A percentile compares a stretch with the other conserved stretches of the same genome.
phyloP scores from a whole-genome alignment of 768 basidiomycete species.

The Trametes cingulata region DNA sequence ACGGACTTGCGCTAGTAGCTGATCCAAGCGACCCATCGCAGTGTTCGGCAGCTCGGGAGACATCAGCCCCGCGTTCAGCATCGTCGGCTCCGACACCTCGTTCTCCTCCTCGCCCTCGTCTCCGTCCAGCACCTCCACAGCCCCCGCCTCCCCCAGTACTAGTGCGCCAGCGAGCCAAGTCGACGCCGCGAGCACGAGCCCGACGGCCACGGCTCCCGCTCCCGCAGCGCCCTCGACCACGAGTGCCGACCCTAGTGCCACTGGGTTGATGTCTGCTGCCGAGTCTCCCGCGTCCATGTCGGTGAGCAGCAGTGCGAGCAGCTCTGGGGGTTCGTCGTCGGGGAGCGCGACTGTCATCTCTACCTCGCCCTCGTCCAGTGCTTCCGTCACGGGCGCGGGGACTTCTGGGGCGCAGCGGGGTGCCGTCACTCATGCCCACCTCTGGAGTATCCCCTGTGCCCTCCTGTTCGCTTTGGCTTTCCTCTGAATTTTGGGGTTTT shows the following conservation, averaged over 20 bases:
- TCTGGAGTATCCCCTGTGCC: background rate
- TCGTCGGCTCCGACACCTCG: slow-evolving; percentile 20
- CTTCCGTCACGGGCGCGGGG: background rate
- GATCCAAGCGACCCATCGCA: slow-evolving; percentile 18
- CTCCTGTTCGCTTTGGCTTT: background rate
- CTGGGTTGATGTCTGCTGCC: background rate
- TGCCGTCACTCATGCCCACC: background rate
- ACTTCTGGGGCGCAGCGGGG: background rate
- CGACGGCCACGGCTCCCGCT: background rate
- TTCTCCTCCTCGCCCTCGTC: background rate
- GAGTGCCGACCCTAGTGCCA: background rate
- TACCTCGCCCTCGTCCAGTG: background rate
- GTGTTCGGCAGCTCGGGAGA: slow-evolving; percentile 51
- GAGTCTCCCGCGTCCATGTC: background rate
- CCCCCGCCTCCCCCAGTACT: background rate
- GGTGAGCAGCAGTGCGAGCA: background rate
- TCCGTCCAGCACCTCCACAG: background rate
- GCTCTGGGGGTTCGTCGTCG: background rate
- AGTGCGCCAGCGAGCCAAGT: background rate
- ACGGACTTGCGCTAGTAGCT: too few species aligned
- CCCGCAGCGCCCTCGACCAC: background rate
- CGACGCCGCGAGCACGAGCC: background rate
- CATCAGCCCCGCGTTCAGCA: slow-evolving; percentile 31
- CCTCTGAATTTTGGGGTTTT: background rate
- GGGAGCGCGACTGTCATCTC: background rate